Percentiles rank a stretch among this genome's conserved stretches.
Evolutionary conservation across 768 basidiomycete species (phyloP).

Genomic region (Mycena chlorophos): DNA sequence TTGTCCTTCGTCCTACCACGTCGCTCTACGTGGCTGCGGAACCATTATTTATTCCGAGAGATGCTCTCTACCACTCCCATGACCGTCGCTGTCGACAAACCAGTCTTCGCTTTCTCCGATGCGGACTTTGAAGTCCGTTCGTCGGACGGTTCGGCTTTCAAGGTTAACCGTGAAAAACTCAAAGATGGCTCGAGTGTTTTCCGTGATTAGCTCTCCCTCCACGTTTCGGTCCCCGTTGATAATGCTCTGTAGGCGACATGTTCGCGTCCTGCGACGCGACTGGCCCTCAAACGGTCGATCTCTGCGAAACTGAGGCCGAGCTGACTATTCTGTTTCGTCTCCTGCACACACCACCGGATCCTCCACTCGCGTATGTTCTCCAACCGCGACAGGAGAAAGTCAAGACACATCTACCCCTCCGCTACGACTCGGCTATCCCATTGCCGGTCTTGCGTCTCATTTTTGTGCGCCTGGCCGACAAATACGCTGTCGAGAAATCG

Average conservation of each 20-base stretch:
- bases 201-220: conserved; percentile 40
- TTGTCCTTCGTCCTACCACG: background rate
- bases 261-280: conserved; percentile 55
- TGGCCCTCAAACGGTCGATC: conserved; percentile 40
- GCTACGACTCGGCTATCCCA: conserved; percentile 55
- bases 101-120: conserved; percentile 36
- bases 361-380: conserved; percentile 37
- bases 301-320: conserved; percentile 52
- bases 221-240: conserved; percentile 8
- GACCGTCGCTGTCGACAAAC: background rate
- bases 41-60: conserved; percentile 14
- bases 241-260: conserved; percentile 57
- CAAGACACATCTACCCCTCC: conserved; percentile 31
- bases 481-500: conserved; percentile 56
- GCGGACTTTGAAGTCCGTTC: conserved; percentile 61
- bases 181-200: conserved; percentile 58
- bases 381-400: conserved; percentile 31
- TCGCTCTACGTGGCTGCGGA: background rate
- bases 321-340: conserved; percentile 55
- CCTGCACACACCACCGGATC: conserved; percentile 53
- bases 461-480: conserved; percentile 61
- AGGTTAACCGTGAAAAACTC: conserved; percentile 50
- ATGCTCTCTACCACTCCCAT: conserved; percentile 38
- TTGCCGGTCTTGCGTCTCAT: conserved; percentile 62
- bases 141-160: conserved; percentile 49